phyloP scores from a whole-genome alignment of 331 rosid genomes.

The Pyracantha coccinea region DNA sequence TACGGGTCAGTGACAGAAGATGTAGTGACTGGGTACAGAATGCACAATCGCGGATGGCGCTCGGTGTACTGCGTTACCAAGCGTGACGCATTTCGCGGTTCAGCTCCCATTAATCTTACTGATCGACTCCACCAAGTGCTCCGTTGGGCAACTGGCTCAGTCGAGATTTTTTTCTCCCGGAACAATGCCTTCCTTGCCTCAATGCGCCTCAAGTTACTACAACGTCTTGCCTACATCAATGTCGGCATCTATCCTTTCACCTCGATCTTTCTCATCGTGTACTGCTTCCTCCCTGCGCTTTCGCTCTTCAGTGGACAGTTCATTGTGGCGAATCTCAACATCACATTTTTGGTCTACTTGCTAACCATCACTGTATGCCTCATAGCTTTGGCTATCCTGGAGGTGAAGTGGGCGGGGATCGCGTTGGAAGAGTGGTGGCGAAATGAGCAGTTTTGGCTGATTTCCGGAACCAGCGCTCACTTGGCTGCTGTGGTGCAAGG shows the following conservation, averaged over 20 bases:
- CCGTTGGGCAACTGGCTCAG: constrained; percentile 92
- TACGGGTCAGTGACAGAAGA: constrained; percentile 92
- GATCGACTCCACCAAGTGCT: constrained; percentile 86
- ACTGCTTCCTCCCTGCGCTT: constrained; percentile 92
- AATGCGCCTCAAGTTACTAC: constrained; percentile 42
- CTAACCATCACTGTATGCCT: constrained; percentile 57
- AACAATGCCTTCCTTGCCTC: constrained; percentile 70
- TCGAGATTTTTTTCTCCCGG: constrained; percentile 79
- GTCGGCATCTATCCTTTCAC: constrained; percentile 91
- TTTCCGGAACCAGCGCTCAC: constrained; percentile 84
- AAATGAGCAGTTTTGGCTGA: constrained; percentile 89
- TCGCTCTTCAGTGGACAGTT: constrained; percentile 64
- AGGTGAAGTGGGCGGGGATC: constrained; percentile 78
- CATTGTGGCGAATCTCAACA: constrained; percentile 46
- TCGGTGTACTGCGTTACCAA: constrained; percentile 76
- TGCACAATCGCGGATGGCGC: constrained; percentile 96
- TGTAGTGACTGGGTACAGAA: constrained; percentile 80
- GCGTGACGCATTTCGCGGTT: constrained; percentile 78
- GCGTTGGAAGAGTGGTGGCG: constrained; percentile 92
- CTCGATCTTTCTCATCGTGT: constrained; percentile 68
- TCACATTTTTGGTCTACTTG: constrained; percentile 55
- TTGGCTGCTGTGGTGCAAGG: constrained; percentile 82
- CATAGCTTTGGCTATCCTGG: constrained; percentile 45
- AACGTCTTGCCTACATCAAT: constrained; percentile 66
- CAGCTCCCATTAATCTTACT: constrained; percentile 85